Conservation (phyloP, 2,329 filamentous ascomycete genomes). For the Stenocarpella maydis region DNA sequence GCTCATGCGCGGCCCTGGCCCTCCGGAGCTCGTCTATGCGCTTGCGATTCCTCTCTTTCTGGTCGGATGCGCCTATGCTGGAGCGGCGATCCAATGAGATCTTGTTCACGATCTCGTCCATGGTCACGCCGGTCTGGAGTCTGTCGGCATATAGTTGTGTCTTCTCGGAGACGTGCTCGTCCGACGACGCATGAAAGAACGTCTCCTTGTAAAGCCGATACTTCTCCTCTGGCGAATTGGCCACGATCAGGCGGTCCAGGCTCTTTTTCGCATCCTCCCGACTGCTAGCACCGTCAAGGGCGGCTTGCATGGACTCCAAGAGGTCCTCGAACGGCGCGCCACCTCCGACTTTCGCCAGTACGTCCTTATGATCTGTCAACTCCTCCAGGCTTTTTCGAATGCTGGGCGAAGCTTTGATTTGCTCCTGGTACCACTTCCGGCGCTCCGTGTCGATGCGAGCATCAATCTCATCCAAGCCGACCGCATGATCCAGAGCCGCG, state of each 20-base stretch:
- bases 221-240: slow-evolving; percentile 32
- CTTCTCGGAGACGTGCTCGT: slow-evolving; percentile 37
- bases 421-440: slow-evolving; percentile 59
- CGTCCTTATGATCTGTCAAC: slow-evolving; percentile 28
- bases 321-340: slow-evolving; percentile 36
- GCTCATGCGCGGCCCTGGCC: slow-evolving; percentile 40
- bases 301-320: slow-evolving; percentile 35
- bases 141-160: slow-evolving; percentile 40
- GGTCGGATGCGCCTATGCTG: slow-evolving; percentile 37
- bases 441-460: slow-evolving; percentile 60
- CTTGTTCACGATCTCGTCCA: slow-evolving; percentile 41
- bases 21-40: slow-evolving; percentile 42
- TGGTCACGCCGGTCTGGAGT: slow-evolving; percentile 38
- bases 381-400: slow-evolving; percentile 39
- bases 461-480: slow-evolving; percentile 57
- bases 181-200: slow-evolving; percentile 37
- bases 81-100: slow-evolving; percentile 40
- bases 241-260: slow-evolving; percentile 36
- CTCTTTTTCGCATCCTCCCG: slow-evolving; percentile 22
- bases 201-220: slow-evolving; percentile 38
- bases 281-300: slow-evolving; percentile 23
- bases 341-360: slow-evolving; percentile 32
- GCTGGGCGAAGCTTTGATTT: slow-evolving; percentile 37
- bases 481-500: slow-evolving; percentile 53
- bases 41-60: slow-evolving; percentile 42